Evolutionary conservation across 139 green algal species (phyloP).

Genomic region (Yamagishiella unicocca): DNA sequence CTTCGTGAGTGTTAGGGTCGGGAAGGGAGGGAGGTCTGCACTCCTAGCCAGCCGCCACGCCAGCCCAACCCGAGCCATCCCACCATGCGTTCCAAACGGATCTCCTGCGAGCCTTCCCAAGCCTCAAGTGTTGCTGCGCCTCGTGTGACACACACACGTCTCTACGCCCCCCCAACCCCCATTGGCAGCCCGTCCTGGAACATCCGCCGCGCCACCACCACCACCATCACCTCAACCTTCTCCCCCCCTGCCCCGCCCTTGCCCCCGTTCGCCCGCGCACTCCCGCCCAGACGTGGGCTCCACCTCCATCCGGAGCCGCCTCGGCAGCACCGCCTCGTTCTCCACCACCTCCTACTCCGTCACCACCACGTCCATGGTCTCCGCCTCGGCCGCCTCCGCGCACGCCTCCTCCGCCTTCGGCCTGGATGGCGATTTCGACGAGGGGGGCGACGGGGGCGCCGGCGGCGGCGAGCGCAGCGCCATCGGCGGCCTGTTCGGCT

Average conservation of each 20-base stretch:
- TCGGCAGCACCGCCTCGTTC: neutral
- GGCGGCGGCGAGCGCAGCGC: neutral
- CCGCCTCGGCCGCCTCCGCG: neutral
- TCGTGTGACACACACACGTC: too few species aligned
- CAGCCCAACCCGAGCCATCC: too few species aligned
- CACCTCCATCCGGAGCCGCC: neutral
- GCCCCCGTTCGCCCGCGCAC: too few species aligned
- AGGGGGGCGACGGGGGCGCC: neutral
- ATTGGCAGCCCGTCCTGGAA: neutral
- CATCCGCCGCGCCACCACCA: neutral
- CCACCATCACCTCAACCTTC: neutral
- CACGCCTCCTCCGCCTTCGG: slow-evolving; percentile 3
- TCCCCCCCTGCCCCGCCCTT: too few species aligned
- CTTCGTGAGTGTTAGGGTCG: too few species aligned
- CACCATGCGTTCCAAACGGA: too few species aligned
- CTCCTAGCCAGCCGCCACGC: too few species aligned
- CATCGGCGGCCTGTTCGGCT: neutral
- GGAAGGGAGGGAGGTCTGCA: too few species aligned
- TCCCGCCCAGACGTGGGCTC: neutral
- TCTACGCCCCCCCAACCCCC: neutral
- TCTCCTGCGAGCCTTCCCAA: too few species aligned
- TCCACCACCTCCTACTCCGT: neutral
- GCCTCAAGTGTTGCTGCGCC: too few species aligned
- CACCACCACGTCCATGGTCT: neutral
- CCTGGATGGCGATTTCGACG: neutral